These are phyloP conservation scores for Cercophora sp. DNA, from an alignment of 495 filamentous ascomycete genomes.

Conservation along the genomic window DNA sequence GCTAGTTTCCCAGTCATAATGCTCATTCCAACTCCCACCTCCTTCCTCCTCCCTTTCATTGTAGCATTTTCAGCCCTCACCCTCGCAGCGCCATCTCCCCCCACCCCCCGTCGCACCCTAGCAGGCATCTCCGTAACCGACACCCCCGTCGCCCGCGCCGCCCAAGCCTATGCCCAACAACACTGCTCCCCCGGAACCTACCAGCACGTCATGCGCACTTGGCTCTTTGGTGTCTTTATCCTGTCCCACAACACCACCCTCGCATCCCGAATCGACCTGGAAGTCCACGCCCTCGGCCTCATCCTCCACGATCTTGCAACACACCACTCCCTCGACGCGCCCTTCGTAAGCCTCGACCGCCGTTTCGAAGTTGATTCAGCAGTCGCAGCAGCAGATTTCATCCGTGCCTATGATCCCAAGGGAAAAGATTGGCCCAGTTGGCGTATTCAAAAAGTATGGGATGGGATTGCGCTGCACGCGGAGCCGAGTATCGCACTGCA, in stretches of 20 bases:
- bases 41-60: not conserved
- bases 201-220: constrained; percentile 44
- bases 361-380: constrained; percentile 39
- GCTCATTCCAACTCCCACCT: too few species aligned
- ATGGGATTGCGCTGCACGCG: constrained; percentile 41
- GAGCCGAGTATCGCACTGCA: constrained; percentile 31
- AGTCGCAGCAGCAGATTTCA: constrained; percentile 27
- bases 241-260: constrained; percentile 19
- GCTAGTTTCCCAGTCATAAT: too few species aligned
- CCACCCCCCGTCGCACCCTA: not conserved
- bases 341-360: constrained; percentile 29
- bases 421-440: not conserved
- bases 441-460: constrained; percentile 36
- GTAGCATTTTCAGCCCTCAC: too few species aligned
- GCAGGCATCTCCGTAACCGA: constrained; percentile 36
- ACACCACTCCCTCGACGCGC: constrained; percentile 17
- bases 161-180: constrained; percentile 36
- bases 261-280: constrained; percentile 19
- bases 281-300: constrained; percentile 30
- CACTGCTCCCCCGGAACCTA: constrained; percentile 31
- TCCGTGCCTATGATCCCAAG: constrained; percentile 22
- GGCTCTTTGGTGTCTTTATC: constrained; percentile 37
- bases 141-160: constrained; percentile 37
- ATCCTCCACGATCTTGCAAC: constrained; percentile 30
- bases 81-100: too few species aligned